phyloP scores from a whole-genome alignment of 768 basidiomycete genomes.

The Paxillus ammoniavirescens region DNA sequence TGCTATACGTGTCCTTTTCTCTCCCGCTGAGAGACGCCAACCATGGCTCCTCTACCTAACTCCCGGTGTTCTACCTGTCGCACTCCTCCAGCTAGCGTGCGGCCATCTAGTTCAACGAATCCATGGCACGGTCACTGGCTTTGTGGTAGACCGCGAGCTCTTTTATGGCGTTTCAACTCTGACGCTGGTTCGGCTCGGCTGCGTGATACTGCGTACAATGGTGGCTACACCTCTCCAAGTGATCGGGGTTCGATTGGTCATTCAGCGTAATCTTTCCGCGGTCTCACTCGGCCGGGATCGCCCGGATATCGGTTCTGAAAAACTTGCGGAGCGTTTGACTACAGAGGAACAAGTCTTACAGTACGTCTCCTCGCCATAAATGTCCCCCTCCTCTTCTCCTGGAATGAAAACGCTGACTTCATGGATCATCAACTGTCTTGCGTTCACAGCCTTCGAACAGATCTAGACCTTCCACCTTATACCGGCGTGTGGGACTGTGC shows the following conservation, averaged over 20 bases:
- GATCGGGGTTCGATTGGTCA: conserved; percentile 3
- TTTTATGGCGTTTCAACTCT: conserved; percentile 37
- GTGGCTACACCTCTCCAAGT: background rate
- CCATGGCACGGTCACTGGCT: background rate
- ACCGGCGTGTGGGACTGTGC: background rate
- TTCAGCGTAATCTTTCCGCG: background rate
- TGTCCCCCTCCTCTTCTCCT: no score
- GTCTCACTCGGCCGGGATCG: conserved; percentile 68
- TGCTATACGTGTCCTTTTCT: conserved; percentile 62
- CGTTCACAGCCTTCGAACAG: background rate
- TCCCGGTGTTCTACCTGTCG: conserved; percentile 49
- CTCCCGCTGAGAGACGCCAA: conserved; percentile 66
- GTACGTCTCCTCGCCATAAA: background rate
- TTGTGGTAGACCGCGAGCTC: conserved; percentile 28
- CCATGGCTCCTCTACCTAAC: conserved; percentile 78
- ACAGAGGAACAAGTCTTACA: background rate
- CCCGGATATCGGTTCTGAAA: conserved; percentile 31
- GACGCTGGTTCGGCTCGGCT: conserved; percentile 39
- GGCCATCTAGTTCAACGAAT: conserved; percentile 46
- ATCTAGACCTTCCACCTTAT: background rate
- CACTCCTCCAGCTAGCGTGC: conserved; percentile 39
- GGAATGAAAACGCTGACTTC: background rate
- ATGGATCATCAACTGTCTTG: background rate
- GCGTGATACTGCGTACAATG: conserved; percentile 16
- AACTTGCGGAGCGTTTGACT: background rate